Evolutionary conservation across 805 yeast genomes (phyloP).

Genomic region (Lipomyces spencermartinsiae): DNA sequence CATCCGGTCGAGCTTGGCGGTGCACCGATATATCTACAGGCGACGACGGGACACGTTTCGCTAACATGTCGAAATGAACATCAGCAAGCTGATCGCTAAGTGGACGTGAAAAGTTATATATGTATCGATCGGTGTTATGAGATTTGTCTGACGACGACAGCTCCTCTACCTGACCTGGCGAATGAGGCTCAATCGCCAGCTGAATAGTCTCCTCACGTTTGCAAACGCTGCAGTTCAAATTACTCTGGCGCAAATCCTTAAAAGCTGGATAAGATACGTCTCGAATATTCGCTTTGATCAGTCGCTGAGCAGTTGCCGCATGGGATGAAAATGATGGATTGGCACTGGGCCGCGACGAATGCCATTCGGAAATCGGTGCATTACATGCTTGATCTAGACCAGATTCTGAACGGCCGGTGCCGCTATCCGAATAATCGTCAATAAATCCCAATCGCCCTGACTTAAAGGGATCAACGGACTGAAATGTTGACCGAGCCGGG

Average conservation of each 20-base stretch:
- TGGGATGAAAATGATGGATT: not conserved
- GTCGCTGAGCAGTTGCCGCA: not conserved
- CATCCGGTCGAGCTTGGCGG: not conserved
- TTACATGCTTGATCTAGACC: too few relatives aligned
- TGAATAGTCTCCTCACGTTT: not conserved
- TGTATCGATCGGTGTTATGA: not conserved
- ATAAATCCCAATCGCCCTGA: not conserved
- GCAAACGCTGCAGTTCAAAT: not conserved
- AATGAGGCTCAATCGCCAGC: not conserved
- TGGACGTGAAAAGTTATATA: constrained; percentile 16
- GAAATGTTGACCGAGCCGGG: not conserved
- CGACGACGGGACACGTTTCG: too few relatives aligned
- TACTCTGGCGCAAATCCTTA: not conserved
- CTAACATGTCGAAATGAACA: too few relatives aligned
- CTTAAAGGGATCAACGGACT: too few relatives aligned
- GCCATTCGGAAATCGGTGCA: too few relatives aligned
- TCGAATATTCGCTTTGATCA: not conserved
- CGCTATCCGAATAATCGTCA: not conserved
- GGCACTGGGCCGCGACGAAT: too few relatives aligned
- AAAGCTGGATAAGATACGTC: not conserved
- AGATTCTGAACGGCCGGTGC: not conserved
- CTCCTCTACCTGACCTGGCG: not conserved
- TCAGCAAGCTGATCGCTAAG: constrained; percentile 9
- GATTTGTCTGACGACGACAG: not conserved
- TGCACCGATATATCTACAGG: not conserved